phyloP scores from a whole-genome alignment of 257 asterid species.

The Nicotiana tabacum region DNA sequence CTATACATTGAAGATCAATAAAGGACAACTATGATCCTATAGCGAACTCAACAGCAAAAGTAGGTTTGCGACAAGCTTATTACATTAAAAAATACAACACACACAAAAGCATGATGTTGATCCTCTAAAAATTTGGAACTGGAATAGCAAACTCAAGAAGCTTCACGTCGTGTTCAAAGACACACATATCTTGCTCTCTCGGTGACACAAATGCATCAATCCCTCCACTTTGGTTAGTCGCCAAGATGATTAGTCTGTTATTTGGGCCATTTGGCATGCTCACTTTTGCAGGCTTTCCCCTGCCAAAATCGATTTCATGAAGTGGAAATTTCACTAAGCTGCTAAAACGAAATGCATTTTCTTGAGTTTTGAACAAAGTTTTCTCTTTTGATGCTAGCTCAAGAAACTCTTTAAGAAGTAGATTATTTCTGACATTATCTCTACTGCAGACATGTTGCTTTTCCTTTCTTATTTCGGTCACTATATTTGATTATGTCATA shows the following conservation, averaged over 20 bases:
- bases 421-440: neutral
- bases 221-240: neutral
- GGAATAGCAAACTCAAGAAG: neutral
- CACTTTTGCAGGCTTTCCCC: neutral
- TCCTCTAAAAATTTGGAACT: neutral
- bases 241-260: neutral
- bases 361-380: neutral
- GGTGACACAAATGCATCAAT: neutral
- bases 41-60: neutral
- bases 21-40: neutral
- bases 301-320: neutral
- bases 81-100: neutral
- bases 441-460: neutral
- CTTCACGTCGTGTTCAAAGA: neutral
- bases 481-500: neutral
- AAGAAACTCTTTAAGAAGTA: neutral
- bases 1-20: neutral
- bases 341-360: neutral
- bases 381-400: neutral
- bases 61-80: neutral
- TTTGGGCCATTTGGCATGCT: neutral
- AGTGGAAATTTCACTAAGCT: neutral
- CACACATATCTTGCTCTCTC: neutral
- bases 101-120: neutral
- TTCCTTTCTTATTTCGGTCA: neutral